Evolutionary conservation across 805 yeast genomes (phyloP), one percentile per base, ranked within the genome.

Genomic region (Sungouiozyma intestinalis): DNA sequence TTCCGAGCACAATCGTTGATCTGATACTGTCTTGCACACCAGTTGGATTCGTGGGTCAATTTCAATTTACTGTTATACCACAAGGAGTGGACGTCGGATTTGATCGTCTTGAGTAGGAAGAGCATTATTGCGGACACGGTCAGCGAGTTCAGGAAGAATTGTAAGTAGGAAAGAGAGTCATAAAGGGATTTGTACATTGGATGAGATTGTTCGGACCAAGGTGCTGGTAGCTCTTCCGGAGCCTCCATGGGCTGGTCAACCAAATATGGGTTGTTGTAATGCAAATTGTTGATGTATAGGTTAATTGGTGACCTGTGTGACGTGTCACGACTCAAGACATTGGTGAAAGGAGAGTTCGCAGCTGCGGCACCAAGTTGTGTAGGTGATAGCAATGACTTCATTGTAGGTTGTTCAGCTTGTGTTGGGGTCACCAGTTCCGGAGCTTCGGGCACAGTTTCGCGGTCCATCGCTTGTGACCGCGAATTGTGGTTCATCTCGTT

Each of bases 1-100:
- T 69, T 74, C 3, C 76, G 76, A 14, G 65, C 65, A 57, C 94
- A 83, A 33, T 67, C 57, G 57, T 82, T 83, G 9, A 68, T 72
- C 32, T 61, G 37, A 54, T 72, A 82, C 16, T 73, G 62, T 21
- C 72, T 58, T 19, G 69, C 59, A 57, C 90, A 82, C 19, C 62
- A 62, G 9, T 70, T 71, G 1, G 78, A 74, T 48, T 79, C 80
- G 33, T 73, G 60, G 5, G 69, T 53, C 4, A 75, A 48, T 27
- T 71, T 69, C 2, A 65, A 53, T 8, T 74, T 60, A n/a, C 43
- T 41, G 31, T 71, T 72, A 43, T 69, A 64, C 58, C 82, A 65
- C 41, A 73, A 72, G 34, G 66, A 53, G 16, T 66, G 58, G 20
- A 82, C 71, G 54, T 83, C 94, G 5, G 60, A 52, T 36, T 71